phyloP scores from a whole-genome alignment of 1,284 basidiomycete species.

The Cryptococcus sp. region DNA sequence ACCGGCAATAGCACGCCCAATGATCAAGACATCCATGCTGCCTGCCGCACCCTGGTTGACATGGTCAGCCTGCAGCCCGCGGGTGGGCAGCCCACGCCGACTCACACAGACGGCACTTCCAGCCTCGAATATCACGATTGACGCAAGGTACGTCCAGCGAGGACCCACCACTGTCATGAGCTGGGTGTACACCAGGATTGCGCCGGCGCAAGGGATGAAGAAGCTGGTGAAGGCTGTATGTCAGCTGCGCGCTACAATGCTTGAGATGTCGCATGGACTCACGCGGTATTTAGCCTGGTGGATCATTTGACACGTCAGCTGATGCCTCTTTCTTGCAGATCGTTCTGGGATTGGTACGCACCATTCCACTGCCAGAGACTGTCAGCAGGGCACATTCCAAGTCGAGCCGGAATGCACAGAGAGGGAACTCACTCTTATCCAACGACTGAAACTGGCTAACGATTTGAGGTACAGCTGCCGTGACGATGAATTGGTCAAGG shows the following conservation, averaged over 20 bases:
- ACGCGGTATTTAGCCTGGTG: constrained; percentile 21
- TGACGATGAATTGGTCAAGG: constrained; percentile 32
- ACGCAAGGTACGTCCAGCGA: constrained; percentile 22
- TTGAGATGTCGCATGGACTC: neutral
- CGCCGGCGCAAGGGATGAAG: constrained; percentile 29
- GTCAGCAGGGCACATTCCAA: neutral
- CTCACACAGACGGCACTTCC: constrained; percentile 28
- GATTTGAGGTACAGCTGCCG: constrained; percentile 28
- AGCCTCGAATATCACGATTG: constrained; percentile 22
- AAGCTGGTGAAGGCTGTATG: constrained; percentile 12
- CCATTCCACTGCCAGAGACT: constrained; percentile 12
- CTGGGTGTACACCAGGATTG: constrained; percentile 25
- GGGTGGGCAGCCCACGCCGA: neutral
- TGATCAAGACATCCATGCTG: constrained; percentile 29
- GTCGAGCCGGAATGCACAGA: neutral
- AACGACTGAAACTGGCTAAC: constrained; percentile 22
- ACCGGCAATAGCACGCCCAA: constrained; percentile 26
- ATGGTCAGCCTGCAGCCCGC: neutral
- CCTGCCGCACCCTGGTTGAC: constrained; percentile 21
- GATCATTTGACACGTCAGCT: neutral
- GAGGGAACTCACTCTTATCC: constrained; percentile 16
- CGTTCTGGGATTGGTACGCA: neutral
- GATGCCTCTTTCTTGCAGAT: neutral
- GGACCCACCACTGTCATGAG: constrained; percentile 28
- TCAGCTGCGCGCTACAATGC: neutral